These are phyloP conservation scores for Berkeleyomyces rouxiae DNA, from an alignment of 2,329 filamentous ascomycete genomes.

Conservation along the genomic window DNA sequence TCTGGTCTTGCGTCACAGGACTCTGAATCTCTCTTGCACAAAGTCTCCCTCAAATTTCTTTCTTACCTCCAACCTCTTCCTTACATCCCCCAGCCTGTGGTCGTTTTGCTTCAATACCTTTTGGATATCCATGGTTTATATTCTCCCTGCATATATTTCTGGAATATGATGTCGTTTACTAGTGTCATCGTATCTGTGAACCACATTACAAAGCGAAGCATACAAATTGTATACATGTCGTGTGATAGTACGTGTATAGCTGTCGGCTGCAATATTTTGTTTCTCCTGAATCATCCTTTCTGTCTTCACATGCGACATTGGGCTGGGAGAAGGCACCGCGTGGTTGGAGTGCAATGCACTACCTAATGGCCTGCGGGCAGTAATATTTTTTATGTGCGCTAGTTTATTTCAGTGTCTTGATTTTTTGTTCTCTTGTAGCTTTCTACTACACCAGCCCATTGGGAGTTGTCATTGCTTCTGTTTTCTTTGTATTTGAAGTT, in stretches of 20 bases:
- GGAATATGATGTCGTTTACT: slow-evolving; percentile 9
- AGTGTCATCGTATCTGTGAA: not conserved
- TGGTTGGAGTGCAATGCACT: too few relatives aligned
- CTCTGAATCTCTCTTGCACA: slow-evolving; percentile 8
- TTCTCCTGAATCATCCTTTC: too few relatives aligned
- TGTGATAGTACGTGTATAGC: not conserved
- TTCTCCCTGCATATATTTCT: slow-evolving; percentile 11
- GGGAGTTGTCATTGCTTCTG: not conserved
- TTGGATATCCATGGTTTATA: slow-evolving; percentile 11
- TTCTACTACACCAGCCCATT: not conserved
- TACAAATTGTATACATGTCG: not conserved
- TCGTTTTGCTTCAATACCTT: slow-evolving; percentile 11
- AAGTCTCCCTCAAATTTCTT: not conserved
- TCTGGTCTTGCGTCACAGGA: slow-evolving; percentile 5
- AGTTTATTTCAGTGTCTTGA: slow-evolving; percentile 2
- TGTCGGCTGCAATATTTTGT: not conserved
- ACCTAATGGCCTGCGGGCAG: not conserved
- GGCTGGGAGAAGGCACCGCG: too few relatives aligned
- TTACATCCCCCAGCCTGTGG: slow-evolving; percentile 1
- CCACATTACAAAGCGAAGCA: not conserved
- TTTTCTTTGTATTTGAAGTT: not conserved
- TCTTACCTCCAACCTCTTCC: not conserved
- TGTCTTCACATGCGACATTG: too few relatives aligned
- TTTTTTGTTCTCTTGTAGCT: not conserved
- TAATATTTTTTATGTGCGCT: not conserved